Conservation (phyloP, 2,329 filamentous ascomycete species). For the Neodidymelliopsis sp. region DNA sequence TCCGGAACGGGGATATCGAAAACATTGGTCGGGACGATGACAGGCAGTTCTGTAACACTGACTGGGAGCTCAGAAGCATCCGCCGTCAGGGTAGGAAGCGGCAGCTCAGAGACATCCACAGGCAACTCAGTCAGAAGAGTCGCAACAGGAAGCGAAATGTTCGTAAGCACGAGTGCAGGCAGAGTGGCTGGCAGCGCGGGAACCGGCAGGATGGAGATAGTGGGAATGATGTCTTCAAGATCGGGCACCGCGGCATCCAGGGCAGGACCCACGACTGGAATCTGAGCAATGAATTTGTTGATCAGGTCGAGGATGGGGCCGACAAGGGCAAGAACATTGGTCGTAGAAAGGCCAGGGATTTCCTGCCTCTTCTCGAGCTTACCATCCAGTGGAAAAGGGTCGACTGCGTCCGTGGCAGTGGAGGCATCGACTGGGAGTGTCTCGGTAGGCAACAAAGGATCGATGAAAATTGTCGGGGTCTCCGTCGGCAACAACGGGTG, state of each 20-base stretch:
- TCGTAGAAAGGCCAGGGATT: neutral
- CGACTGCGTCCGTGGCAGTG: neutral
- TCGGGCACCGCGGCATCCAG: neutral
- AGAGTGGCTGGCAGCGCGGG: constrained; percentile 7
- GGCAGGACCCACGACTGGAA: neutral
- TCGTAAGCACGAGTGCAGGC: too few relatives aligned
- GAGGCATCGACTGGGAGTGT: neutral
- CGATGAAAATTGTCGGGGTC: constrained; percentile 3
- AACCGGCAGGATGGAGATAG: neutral
- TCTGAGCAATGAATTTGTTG: neutral
- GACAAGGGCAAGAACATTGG: neutral
- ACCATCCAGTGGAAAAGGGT: neutral
- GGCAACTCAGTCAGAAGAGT: neutral
- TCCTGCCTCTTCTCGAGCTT: constrained; percentile 1
- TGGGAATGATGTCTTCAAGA: neutral
- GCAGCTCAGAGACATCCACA: neutral
- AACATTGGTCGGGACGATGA: constrained; percentile 1
- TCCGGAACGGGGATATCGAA: constrained; percentile 8
- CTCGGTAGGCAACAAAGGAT: constrained; percentile 4
- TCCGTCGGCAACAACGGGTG: constrained; percentile 5
- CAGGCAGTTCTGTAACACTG: neutral
- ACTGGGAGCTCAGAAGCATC: neutral
- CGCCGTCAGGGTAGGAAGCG: neutral
- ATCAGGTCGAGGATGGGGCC: constrained; percentile 5
- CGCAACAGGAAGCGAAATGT: too few relatives aligned